Percentiles rank a stretch among this genome's conserved stretches.
These are phyloP conservation scores for Mycosphaerella sp. DNA, from an alignment of 2,329 filamentous ascomycete species.

Conservation along the genomic window DNA sequence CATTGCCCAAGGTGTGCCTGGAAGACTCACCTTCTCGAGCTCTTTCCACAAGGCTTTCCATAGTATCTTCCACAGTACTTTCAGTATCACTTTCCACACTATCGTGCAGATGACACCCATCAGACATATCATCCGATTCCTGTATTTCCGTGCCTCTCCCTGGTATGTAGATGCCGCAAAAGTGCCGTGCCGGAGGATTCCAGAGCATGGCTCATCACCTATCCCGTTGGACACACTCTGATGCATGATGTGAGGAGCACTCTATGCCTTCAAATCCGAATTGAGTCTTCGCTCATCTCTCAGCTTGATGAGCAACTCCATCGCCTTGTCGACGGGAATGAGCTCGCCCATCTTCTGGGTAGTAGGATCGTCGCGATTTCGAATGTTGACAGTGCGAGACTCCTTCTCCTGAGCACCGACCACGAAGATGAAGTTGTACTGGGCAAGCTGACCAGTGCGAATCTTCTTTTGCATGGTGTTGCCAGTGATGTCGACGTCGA, in stretches of 20 bases:
- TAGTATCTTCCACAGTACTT: too few relatives aligned
- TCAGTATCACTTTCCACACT: too few relatives aligned
- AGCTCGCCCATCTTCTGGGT: conserved; percentile 58
- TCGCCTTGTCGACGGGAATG: conserved; percentile 53
- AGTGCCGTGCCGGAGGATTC: too few relatives aligned
- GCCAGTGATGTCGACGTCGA: conserved; percentile 63
- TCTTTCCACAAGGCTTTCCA: too few relatives aligned
- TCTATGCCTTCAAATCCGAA: conserved; percentile 9
- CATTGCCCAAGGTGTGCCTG: too few relatives aligned
- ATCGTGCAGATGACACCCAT: too few relatives aligned
- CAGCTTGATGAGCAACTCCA: conserved; percentile 46
- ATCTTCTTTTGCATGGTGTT: conserved; percentile 91
- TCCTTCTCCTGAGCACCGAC: conserved; percentile 58
- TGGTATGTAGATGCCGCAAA: too few relatives aligned
- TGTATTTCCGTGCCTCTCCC: too few relatives aligned
- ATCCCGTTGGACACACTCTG: too few relatives aligned
- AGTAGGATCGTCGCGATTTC: conserved; percentile 56
- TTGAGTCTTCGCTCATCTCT: conserved; percentile 39
- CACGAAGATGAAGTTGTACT: conserved; percentile 80
- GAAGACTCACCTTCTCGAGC: too few relatives aligned
- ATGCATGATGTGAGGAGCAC: too few relatives aligned
- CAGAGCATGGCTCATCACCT: too few relatives aligned
- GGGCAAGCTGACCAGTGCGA: conserved; percentile 67
- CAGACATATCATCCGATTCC: conserved; percentile 21
- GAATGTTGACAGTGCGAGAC: conserved; percentile 54